A percentile compares a stretch with the other conserved stretches of the same genome.
phyloP scores from a whole-genome alignment of 352 stramenopile genomes.

The Phytophthora ohioensis region DNA sequence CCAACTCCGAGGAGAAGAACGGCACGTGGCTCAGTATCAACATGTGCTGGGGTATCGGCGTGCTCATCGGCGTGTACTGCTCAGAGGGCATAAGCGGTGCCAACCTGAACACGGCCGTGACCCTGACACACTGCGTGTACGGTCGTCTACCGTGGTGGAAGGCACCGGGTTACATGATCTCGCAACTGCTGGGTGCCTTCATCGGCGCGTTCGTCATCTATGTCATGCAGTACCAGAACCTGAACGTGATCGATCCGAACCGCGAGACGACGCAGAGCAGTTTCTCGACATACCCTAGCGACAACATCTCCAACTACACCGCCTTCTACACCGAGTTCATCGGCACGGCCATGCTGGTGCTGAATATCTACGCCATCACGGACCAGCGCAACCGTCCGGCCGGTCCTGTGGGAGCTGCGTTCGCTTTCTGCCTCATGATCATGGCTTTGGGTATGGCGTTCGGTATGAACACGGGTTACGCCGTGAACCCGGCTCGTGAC shows the following conservation, averaged over 20 bases:
- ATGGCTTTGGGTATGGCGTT: slow-evolving; percentile 65
- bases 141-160: slow-evolving; percentile 31
- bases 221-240: slow-evolving; percentile 54
- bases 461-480: slow-evolving; percentile 56
- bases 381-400: slow-evolving; percentile 56
- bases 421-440: slow-evolving; percentile 56
- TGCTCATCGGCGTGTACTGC: slow-evolving; percentile 59
- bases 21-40: too few relatives aligned
- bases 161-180: slow-evolving; percentile 50
- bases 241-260: slow-evolving; percentile 56
- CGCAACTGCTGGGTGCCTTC: slow-evolving; percentile 54
- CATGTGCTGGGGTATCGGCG: slow-evolving; percentile 53
- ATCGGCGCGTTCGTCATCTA: slow-evolving; percentile 46
- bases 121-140: slow-evolving; percentile 7
- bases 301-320: slow-evolving; percentile 50
- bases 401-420: slow-evolving; percentile 34
- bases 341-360: slow-evolving; percentile 55
- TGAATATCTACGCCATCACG: slow-evolving; percentile 56
- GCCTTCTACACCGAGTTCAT: slow-evolving; percentile 65
- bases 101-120: slow-evolving; percentile 4
- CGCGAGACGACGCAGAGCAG: slow-evolving; percentile 43
- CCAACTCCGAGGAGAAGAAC: too few relatives aligned
- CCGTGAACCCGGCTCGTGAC: slow-evolving; percentile 63
- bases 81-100: slow-evolving; percentile 25
- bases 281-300: slow-evolving; percentile 55